Evolutionary conservation across 352 stramenopile species (phyloP).

Genomic region (Phytopythium vexans): DNA sequence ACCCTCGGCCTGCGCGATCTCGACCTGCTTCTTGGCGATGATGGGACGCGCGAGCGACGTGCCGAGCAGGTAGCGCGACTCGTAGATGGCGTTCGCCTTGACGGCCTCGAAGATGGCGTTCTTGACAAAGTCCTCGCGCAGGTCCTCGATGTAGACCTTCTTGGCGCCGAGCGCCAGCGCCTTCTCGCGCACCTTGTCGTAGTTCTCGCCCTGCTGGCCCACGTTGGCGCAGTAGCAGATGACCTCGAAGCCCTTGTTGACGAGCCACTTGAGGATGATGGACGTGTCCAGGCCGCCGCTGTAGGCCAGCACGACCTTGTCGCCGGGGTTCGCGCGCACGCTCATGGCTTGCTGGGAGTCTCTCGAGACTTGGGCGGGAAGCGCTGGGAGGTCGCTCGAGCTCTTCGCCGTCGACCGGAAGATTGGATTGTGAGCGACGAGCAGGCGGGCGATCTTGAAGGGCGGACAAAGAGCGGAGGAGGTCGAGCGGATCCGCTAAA

Average conservation of each 20-base stretch:
- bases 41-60: slow-evolving; percentile 97
- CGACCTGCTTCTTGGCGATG: slow-evolving; percentile 97
- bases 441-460: neutral
- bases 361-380: slow-evolving; percentile 3
- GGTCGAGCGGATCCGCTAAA: too few species aligned
- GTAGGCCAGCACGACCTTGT: slow-evolving; percentile 96
- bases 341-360: slow-evolving; percentile 40
- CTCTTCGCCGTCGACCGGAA: slow-evolving; percentile 15
- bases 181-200: slow-evolving; percentile 94
- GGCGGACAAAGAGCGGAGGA: too few species aligned
- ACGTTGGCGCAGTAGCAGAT: slow-evolving; percentile 99
- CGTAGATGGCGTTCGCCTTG: slow-evolving; percentile 98
- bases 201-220: slow-evolving; percentile 96
- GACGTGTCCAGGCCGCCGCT: slow-evolving; percentile 98
- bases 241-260: slow-evolving; percentile 97
- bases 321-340: slow-evolving; percentile 62
- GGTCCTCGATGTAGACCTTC: slow-evolving; percentile 95
- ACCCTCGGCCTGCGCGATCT: slow-evolving; percentile 90
- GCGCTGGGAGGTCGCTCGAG: slow-evolving; percentile 6
- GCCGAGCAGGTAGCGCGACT: slow-evolving; percentile 96
- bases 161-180: slow-evolving; percentile 63
- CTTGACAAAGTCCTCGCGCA: slow-evolving; percentile 96
- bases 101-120: slow-evolving; percentile 93
- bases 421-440: slow-evolving; percentile 37
- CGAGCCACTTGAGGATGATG: slow-evolving; percentile 99